Percentiles rank a stretch among this genome's conserved stretches.
Conservation (phyloP, 805 yeast genomes). For the Monosporozyma yasuniensis region DNA sequence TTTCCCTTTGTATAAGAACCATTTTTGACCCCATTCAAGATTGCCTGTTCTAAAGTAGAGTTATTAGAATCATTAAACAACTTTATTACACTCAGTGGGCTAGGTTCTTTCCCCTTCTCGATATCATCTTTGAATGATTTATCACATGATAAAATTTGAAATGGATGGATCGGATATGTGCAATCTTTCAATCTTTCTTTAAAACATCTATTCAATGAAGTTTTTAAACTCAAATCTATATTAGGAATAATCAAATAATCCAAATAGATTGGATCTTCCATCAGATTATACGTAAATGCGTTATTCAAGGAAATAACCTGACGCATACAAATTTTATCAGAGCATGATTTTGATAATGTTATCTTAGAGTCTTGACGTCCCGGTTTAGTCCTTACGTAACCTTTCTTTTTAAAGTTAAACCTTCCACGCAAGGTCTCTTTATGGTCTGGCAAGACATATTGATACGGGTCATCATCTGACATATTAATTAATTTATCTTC, state of each 20-base stretch:
- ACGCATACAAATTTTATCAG: conserved; percentile 66
- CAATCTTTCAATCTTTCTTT: conserved; percentile 2
- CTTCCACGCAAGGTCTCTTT: conserved; percentile 49
- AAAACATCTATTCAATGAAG: conserved; percentile 13
- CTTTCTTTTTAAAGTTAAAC: conserved; percentile 43
- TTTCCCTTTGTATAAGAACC: conserved; percentile 42
- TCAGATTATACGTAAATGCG: conserved; percentile 35
- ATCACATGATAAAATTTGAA: conserved; percentile 5
- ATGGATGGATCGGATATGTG: background rate
- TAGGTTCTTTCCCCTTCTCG: conserved; percentile 11
- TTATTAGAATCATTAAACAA: conserved; percentile 5
- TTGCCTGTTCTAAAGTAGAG: conserved; percentile 22
- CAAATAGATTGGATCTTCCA: conserved; percentile 27
- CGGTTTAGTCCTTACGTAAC: conserved; percentile 83
- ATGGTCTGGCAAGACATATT: conserved; percentile 23
- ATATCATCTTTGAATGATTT: conserved; percentile 14
- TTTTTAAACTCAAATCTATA: background rate
- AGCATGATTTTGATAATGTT: conserved; percentile 75
- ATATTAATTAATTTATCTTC: conserved; percentile 13
- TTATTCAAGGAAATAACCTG: conserved; percentile 52
- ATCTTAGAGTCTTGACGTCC: conserved; percentile 73
- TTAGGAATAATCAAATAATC: conserved; percentile 43
- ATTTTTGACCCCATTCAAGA: conserved; percentile 52
- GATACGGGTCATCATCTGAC: conserved; percentile 16
- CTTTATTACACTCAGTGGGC: conserved; percentile 15